These are phyloP conservation scores for Trichosporon inkin DNA, from an alignment of 1,284 basidiomycete species.

Conservation along the genomic window DNA sequence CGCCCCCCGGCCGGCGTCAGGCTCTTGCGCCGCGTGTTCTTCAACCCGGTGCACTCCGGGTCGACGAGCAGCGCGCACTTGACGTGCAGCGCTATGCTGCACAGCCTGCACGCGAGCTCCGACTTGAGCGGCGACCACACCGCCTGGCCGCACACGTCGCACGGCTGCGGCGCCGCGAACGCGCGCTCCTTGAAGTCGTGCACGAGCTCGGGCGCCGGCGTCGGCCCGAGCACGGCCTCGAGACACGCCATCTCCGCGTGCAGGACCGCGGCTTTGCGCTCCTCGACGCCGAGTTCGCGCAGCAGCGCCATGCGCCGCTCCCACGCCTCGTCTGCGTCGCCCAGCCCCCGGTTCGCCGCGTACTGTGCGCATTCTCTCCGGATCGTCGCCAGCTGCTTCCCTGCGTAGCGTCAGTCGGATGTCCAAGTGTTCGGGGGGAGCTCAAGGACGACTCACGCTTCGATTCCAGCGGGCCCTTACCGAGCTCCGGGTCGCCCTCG, in stretches of 20 bases:
- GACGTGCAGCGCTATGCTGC: constrained; percentile 23
- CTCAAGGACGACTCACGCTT: constrained; percentile 17
- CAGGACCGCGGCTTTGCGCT: constrained; percentile 20
- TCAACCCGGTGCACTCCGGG: constrained; percentile 22
- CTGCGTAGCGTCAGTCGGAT: background rate
- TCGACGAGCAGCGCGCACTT: constrained; percentile 23
- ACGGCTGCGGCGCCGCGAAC: constrained; percentile 19
- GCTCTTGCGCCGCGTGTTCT: constrained; percentile 10
- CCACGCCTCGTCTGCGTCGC: constrained; percentile 25
- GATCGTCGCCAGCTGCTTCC: constrained; percentile 12
- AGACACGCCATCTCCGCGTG: constrained; percentile 22
- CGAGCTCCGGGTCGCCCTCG: constrained; percentile 11
- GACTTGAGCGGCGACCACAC: constrained; percentile 22
- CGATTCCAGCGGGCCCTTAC: constrained; percentile 5
- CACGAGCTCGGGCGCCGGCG: constrained; percentile 18
- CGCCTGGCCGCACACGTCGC: constrained; percentile 21
- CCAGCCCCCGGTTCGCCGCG: constrained; percentile 19
- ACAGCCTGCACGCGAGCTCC: constrained; percentile 21
- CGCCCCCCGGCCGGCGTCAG: constrained; percentile 1
- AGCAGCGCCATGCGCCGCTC: constrained; percentile 17
- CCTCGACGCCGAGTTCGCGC: constrained; percentile 20
- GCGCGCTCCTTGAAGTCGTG: constrained; percentile 27
- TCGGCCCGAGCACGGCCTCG: constrained; percentile 20
- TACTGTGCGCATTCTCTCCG: constrained; percentile 13
- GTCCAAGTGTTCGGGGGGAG: background rate